Evolutionary conservation across 495 filamentous ascomycete genomes (phyloP).

Genomic region (Xylaria longipes): DNA sequence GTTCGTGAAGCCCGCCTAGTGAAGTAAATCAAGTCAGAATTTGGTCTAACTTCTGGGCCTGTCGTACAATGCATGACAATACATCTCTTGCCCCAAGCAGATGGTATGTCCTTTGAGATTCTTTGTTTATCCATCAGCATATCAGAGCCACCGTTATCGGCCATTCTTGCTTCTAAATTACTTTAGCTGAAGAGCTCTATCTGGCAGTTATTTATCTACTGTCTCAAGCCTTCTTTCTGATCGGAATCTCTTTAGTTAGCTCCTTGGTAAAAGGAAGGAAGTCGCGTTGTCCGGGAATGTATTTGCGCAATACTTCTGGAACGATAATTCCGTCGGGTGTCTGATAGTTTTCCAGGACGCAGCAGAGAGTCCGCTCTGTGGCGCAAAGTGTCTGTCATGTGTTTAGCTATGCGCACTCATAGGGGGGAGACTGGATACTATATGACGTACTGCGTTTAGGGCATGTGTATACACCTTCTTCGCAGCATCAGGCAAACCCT

Average conservation of each 20-base stretch:
- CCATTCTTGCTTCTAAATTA: neutral
- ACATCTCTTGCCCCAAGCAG: constrained; percentile 4
- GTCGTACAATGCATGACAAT: constrained; percentile 2
- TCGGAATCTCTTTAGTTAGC: constrained; percentile 64
- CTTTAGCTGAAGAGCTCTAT: neutral
- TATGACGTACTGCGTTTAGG: constrained; percentile 66
- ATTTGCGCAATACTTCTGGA: constrained; percentile 87
- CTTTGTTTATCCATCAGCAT: neutral
- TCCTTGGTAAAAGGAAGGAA: constrained; percentile 90
- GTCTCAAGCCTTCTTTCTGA: constrained; percentile 29
- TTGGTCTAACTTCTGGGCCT: constrained; percentile 5
- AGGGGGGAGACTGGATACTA: neutral
- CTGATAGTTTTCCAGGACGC: constrained; percentile 96
- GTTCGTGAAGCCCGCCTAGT: neutral
- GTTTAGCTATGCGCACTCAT: neutral
- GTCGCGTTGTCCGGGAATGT: constrained; percentile 85
- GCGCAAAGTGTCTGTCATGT: constrained; percentile 73
- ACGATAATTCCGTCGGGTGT: constrained; percentile 75
- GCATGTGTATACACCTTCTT: constrained; percentile 95
- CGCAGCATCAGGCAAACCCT: constrained; percentile 54
- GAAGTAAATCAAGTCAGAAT: neutral
- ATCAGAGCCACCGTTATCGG: neutral
- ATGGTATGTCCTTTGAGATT: neutral
- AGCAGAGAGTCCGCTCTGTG: constrained; percentile 92
- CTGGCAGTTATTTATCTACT: neutral